These are phyloP conservation scores for Chenopodium album DNA, from an alignment of 148 eudicot species.

Conservation along the genomic window DNA sequence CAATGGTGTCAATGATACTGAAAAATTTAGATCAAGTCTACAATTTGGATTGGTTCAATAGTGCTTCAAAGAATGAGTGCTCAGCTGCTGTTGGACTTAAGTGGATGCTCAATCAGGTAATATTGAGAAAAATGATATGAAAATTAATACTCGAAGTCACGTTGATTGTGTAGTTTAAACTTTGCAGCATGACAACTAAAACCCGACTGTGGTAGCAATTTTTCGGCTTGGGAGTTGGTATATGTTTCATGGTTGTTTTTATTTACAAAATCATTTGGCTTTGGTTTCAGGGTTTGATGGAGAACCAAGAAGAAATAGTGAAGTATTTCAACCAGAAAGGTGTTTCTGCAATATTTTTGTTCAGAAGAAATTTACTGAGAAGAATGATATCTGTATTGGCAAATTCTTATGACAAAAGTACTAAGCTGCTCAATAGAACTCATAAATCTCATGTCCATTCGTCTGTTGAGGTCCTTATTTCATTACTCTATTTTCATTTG, in stretches of 20 bases:
- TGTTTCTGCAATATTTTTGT: constrained; percentile 57
- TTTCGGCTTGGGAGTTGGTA: too few relatives aligned
- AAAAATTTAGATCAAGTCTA: constrained; percentile 54
- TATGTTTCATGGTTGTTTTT: too few relatives aligned
- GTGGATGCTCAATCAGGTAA: constrained; percentile 89
- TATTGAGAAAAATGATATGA: too few relatives aligned
- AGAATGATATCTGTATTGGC: constrained; percentile 63
- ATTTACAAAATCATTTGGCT: background rate
- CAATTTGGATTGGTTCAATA: constrained; percentile 62
- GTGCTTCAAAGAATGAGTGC: constrained; percentile 85
- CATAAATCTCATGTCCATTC: constrained; percentile 84
- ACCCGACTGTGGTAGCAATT: too few relatives aligned
- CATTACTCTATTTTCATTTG: background rate
- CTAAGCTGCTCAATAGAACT: constrained; percentile 63
- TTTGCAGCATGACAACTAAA: too few relatives aligned
- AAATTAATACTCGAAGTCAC: too few relatives aligned
- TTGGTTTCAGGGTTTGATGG: constrained; percentile 47
- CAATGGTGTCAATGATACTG: constrained; percentile 43
- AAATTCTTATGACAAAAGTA: constrained; percentile 49
- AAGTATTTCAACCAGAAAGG: constrained; percentile 56
- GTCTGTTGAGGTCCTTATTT: constrained; percentile 43
- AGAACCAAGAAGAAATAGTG: constrained; percentile 48
- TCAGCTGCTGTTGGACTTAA: constrained; percentile 75
- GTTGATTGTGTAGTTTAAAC: too few relatives aligned
- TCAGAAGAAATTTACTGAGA: constrained; percentile 61